Evolutionary conservation across 2,329 filamentous ascomycete species (phyloP).

Genomic region (Periconia macrospinosa): DNA sequence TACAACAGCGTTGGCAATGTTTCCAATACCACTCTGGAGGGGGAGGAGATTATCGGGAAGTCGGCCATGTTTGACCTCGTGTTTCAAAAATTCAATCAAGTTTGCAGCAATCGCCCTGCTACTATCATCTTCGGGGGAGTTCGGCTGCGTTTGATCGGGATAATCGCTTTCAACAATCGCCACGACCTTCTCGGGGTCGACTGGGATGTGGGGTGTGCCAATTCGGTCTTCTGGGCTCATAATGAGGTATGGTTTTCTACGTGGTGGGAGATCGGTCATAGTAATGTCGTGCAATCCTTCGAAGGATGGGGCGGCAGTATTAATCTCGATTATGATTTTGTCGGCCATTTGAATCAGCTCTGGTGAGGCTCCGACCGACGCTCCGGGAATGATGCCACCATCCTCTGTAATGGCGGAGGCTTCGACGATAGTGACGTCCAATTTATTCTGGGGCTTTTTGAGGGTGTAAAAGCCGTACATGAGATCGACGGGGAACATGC

Average conservation of each 20-base stretch:
- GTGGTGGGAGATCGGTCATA: slow-evolving; percentile 80
- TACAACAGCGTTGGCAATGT: slow-evolving; percentile 90
- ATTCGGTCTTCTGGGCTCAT: slow-evolving; percentile 86
- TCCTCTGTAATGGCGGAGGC: slow-evolving; percentile 86
- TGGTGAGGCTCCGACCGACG: slow-evolving; percentile 80
- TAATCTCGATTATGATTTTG: slow-evolving; percentile 92
- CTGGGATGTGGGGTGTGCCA: slow-evolving; percentile 77
- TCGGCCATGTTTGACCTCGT: slow-evolving; percentile 78
- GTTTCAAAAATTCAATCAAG: slow-evolving; percentile 82
- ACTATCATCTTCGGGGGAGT: slow-evolving; percentile 72
- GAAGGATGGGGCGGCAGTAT: slow-evolving; percentile 81
- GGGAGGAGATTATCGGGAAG: slow-evolving; percentile 77
- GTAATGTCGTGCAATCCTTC: slow-evolving; percentile 90
- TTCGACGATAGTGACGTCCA: slow-evolving; percentile 85
- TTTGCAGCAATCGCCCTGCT: slow-evolving; percentile 75
- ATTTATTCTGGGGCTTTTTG: slow-evolving; percentile 70
- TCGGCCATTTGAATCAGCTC: slow-evolving; percentile 89
- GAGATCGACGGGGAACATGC: slow-evolving; percentile 87
- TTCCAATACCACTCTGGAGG: slow-evolving; percentile 86
- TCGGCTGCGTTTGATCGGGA: slow-evolving; percentile 74
- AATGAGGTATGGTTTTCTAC: slow-evolving; percentile 81
- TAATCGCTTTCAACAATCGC: slow-evolving; percentile 85
- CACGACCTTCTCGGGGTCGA: slow-evolving; percentile 82
- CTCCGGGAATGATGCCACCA: slow-evolving; percentile 84
- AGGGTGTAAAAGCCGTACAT: slow-evolving; percentile 84